Conservation (phyloP, 495 filamentous ascomycete genomes). For the Aspergillus olivimuriae region DNA sequence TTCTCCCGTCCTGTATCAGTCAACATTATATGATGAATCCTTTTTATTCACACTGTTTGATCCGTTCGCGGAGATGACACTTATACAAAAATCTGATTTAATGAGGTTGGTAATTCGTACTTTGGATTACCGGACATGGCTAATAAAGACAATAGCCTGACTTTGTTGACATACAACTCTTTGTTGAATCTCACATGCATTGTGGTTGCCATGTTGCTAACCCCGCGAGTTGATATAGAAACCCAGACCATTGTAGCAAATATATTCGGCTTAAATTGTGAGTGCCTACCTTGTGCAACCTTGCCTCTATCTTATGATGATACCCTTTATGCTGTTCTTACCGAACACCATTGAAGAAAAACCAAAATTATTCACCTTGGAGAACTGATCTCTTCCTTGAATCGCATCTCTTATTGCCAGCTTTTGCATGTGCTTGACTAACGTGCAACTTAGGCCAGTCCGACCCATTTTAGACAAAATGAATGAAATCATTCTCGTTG, state of each 20-base stretch:
- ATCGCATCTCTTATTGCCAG: slow-evolving; percentile 10
- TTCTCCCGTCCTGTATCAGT: slow-evolving; percentile 28
- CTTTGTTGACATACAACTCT: slow-evolving; percentile 33
- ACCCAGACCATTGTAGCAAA: slow-evolving; percentile 13
- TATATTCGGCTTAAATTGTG: slow-evolving; percentile 15
- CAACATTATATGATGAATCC: slow-evolving; percentile 61
- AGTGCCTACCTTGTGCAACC: slow-evolving; percentile 16
- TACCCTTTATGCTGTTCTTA: slow-evolving; percentile 75
- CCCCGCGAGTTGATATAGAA: slow-evolving; percentile 18
- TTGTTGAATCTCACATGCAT: slow-evolving; percentile 21
- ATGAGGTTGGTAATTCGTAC: slow-evolving; percentile 62
- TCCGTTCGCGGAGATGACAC: slow-evolving; percentile 70
- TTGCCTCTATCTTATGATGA: slow-evolving; percentile 54
- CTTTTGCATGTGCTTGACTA: slow-evolving; percentile 7
- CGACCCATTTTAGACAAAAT: not conserved
- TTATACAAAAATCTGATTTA: slow-evolving; percentile 97
- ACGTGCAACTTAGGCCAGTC: not conserved
- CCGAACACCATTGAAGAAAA: slow-evolving; percentile 70
- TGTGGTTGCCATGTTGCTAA: slow-evolving; percentile 27
- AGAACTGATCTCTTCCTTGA: slow-evolving; percentile 84
- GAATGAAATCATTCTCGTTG: too few relatives aligned
- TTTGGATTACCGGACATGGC: slow-evolving; percentile 12
- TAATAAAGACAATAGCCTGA: slow-evolving; percentile 43
- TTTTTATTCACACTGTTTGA: slow-evolving; percentile 99
- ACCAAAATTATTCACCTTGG: slow-evolving; percentile 82